These are phyloP conservation scores for Eimeria tenella DNA, from an alignment of 169 alveolate genomes.

Conservation along the genomic window DNA sequence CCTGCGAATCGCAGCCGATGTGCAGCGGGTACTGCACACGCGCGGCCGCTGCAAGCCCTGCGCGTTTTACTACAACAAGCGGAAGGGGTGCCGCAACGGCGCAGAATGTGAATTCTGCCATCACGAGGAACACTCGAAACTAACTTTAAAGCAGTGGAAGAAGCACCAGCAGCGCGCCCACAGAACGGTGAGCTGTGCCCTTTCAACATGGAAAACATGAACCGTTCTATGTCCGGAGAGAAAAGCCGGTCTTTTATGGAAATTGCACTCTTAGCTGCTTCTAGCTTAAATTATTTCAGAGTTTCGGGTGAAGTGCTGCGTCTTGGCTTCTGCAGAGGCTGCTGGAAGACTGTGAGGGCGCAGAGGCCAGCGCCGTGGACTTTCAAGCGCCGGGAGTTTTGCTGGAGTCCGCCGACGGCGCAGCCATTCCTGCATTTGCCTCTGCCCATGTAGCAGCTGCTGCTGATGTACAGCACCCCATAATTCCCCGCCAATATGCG, in stretches of 20 bases:
- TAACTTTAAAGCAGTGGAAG: slow-evolving; percentile 88
- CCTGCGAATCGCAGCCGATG: slow-evolving; percentile 33
- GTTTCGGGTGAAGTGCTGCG: background rate
- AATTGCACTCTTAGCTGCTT: background rate
- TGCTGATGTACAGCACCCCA: background rate
- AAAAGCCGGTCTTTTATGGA: background rate
- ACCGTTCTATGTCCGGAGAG: too few species aligned
- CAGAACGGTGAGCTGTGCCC: background rate
- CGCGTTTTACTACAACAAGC: slow-evolving; percentile 88
- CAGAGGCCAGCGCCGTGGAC: slow-evolving; percentile 1
- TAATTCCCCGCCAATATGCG: background rate
- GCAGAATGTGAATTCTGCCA: slow-evolving; percentile 87
- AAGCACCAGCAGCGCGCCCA: slow-evolving; percentile 84
- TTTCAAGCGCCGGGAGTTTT: background rate
- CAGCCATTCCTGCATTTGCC: background rate
- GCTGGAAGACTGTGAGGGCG: slow-evolving; percentile 2
- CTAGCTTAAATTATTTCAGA: background rate
- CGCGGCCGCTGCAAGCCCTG: slow-evolving; percentile 89
- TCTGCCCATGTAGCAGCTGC: slow-evolving; percentile 2
- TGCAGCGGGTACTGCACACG: slow-evolving; percentile 77
- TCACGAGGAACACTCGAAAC: slow-evolving; percentile 87
- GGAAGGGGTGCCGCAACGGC: slow-evolving; percentile 89
- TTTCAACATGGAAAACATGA: background rate
- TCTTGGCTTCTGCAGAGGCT: background rate
- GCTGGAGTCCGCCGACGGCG: background rate